These are phyloP conservation scores for Porogramme epimiltina DNA, from an alignment of 1,284 basidiomycete species.

Conservation along the genomic window DNA sequence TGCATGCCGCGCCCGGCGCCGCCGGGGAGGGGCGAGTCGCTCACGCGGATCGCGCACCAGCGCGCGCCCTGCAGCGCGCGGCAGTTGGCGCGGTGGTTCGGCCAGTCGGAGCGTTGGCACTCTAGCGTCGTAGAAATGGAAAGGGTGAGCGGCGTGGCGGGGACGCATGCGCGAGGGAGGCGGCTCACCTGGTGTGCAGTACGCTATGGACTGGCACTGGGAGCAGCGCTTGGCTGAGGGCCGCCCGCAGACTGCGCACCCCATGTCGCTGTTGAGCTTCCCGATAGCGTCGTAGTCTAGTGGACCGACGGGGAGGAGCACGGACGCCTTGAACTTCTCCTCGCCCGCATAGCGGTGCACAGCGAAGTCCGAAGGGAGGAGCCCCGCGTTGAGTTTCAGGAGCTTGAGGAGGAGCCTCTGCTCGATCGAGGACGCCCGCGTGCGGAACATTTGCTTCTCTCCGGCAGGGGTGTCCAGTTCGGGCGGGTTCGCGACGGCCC, in stretches of 20 bases:
- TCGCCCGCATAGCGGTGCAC: conserved; percentile 24
- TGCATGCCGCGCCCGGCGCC: conserved; percentile 16
- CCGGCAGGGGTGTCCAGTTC: background rate
- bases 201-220: conserved; percentile 38
- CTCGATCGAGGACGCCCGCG: conserved; percentile 25
- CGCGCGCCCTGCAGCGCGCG: conserved; percentile 41
- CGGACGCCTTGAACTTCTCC: conserved; percentile 32
- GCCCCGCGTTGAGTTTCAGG: conserved; percentile 37
- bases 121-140: conserved; percentile 25
- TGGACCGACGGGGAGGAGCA: conserved; percentile 41
- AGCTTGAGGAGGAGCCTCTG: conserved; percentile 34
- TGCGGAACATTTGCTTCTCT: conserved; percentile 25
- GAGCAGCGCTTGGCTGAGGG: conserved; percentile 35
- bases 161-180: too few relatives aligned
- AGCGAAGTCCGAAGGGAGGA: conserved; percentile 32
- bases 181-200: conserved; percentile 37
- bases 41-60: conserved; percentile 38
- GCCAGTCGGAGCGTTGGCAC: conserved; percentile 43
- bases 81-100: conserved; percentile 39
- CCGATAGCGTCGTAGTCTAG: conserved; percentile 38
- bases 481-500: conserved; percentile 3
- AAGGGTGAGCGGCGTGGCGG: background rate
- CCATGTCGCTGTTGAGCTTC: conserved; percentile 35
- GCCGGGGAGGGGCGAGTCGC: conserved; percentile 9
- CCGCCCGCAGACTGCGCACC: conserved; percentile 42